Evolutionary conservation across 2,329 filamentous ascomycete species (phyloP).

Genomic region (Curvularia verruculosa): DNA sequence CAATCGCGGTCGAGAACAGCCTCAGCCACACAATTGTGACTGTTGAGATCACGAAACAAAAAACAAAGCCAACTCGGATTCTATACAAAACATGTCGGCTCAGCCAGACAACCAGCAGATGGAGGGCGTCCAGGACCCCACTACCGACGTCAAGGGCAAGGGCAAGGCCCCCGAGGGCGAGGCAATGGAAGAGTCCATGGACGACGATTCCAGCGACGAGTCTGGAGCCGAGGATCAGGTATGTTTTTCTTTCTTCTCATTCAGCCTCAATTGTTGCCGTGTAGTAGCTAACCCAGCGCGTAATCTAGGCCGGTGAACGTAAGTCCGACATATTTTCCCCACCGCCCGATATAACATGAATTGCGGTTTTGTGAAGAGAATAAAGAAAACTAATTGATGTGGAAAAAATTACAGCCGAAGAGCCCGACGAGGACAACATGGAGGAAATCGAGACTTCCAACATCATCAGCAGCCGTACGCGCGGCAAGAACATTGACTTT

Average conservation of each 20-base stretch:
- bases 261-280: no score
- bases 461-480: conserved; percentile 84
- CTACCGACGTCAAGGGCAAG: conserved; percentile 76
- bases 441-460: conserved; percentile 91
- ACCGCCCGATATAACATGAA: no score
- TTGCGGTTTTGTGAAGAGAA: no score
- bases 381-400: conserved; percentile 34
- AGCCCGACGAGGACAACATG: conserved; percentile 77
- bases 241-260: conserved; percentile 42
- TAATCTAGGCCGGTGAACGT: conserved; percentile 46
- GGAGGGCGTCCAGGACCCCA: conserved; percentile 50
- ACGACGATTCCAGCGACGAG: conserved; percentile 71
- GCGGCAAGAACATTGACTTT: conserved; percentile 91
- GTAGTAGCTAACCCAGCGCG: conserved; percentile 33
- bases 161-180: conserved; percentile 73
- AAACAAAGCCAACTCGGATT: no score
- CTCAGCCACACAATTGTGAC: conserved; percentile 4
- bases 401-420: conserved; percentile 63
- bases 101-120: conserved; percentile 46
- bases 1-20: conserved; percentile 16
- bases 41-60: neutral
- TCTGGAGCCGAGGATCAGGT: conserved; percentile 67
- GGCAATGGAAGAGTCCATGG: conserved; percentile 74
- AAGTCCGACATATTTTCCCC: no score
- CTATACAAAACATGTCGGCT: conserved; percentile 46